Percentiles rank a stretch among this genome's conserved stretches.
phyloP scores from a whole-genome alignment of 257 asterid species.

The Cruciata laevipes region DNA sequence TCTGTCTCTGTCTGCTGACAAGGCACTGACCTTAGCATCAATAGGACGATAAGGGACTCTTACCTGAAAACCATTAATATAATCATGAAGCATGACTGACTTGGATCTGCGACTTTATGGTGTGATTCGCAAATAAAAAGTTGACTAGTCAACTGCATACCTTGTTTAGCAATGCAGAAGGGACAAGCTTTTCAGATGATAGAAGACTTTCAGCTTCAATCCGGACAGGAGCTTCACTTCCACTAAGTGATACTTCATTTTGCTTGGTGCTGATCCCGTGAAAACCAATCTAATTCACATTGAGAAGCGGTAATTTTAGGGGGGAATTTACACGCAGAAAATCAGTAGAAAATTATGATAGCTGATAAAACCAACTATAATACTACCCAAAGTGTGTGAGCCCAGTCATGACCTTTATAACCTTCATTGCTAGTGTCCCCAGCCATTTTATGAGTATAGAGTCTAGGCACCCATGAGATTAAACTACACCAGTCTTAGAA shows the following conservation, averaged over 20 bases:
- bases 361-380: not conserved
- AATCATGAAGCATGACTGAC: not conserved
- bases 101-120: not conserved
- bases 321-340: not conserved
- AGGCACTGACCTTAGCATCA: conserved; percentile 72
- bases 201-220: conserved; percentile 83
- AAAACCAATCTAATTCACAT: conserved; percentile 56
- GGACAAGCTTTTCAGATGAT: conserved; percentile 76
- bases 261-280: conserved; percentile 79
- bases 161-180: conserved; percentile 78
- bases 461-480: not conserved
- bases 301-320: conserved; percentile 21
- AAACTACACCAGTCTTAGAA: not conserved
- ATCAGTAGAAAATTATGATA: not conserved
- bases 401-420: not conserved
- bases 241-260: conserved; percentile 70
- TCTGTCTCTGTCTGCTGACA: conserved; percentile 80
- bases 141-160: conserved; percentile 27
- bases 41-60: conserved; percentile 82
- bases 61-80: conserved; percentile 40
- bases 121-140: not conserved
- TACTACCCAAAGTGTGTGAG: not conserved
- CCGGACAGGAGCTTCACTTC: conserved; percentile 90
- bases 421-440: not conserved
- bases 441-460: not conserved